These are phyloP conservation scores for Globisporangium perplexum DNA, from an alignment of 352 stramenopile genomes.

Conservation along the genomic window DNA sequence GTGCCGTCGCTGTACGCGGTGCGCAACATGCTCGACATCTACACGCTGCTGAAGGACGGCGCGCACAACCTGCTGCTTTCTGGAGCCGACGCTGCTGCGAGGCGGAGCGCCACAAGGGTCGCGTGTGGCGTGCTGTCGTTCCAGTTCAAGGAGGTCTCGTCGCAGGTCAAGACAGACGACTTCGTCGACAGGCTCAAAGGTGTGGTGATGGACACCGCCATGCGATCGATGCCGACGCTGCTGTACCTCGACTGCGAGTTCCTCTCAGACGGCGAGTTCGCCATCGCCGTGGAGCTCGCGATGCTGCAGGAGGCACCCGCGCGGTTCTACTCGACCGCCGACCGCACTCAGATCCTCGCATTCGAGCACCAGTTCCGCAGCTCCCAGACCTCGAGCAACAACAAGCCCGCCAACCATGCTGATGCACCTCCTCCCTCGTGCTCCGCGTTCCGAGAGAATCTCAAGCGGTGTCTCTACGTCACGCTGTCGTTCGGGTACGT, in stretches of 20 bases:
- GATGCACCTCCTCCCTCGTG: not conserved
- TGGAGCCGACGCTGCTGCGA: constrained; percentile 32
- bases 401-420: not conserved
- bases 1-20: constrained; percentile 20
- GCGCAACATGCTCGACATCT: constrained; percentile 49
- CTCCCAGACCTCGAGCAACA: not conserved
- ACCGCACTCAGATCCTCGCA: constrained; percentile 44
- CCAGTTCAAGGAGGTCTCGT: constrained; percentile 40
- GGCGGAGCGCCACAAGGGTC: constrained; percentile 38
- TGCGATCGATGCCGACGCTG: constrained; percentile 42
- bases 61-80: constrained; percentile 32
- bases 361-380: constrained; percentile 26
- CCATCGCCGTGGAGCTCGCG: constrained; percentile 35
- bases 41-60: constrained; percentile 40
- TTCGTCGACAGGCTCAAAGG: constrained; percentile 48
- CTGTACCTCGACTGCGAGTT: constrained; percentile 57
- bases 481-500: constrained; percentile 37
- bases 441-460: constrained; percentile 45
- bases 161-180: constrained; percentile 19
- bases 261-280: constrained; percentile 24
- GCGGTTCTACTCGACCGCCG: constrained; percentile 37
- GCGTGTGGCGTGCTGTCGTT: constrained; percentile 47
- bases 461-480: constrained; percentile 48
- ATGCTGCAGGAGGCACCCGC: constrained; percentile 33
- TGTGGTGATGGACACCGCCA: constrained; percentile 36